phyloP scores from a whole-genome alignment of 192 early-diverging fungal species.

The Tieghemiomyces parasiticus region DNA sequence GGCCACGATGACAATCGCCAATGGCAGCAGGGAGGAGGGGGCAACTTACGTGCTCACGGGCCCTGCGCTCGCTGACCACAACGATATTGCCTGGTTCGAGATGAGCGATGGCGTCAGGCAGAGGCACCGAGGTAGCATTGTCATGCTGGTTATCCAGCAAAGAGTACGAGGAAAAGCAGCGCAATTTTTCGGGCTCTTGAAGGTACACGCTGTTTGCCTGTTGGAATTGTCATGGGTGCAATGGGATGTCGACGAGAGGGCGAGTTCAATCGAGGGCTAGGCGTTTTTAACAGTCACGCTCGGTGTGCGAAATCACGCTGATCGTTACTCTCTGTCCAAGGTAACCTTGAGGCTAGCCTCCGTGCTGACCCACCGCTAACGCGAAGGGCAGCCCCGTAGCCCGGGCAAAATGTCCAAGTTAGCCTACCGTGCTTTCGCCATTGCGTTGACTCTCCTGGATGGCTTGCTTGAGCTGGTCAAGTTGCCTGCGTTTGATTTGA shows the following conservation, averaged over 20 bases:
- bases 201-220: slow-evolving; percentile 4
- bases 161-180: slow-evolving; percentile 4
- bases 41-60: slow-evolving; percentile 15
- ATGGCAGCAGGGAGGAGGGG: too few species aligned
- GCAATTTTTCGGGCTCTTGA: neutral
- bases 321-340: too few species aligned
- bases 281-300: too few species aligned
- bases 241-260: too few species aligned
- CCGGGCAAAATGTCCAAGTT: too few species aligned
- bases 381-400: too few species aligned
- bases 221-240: too few species aligned
- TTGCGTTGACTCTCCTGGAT: neutral
- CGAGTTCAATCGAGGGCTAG: too few species aligned
- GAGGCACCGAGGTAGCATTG: neutral
- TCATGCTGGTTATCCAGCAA: neutral
- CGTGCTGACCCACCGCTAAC: too few species aligned
- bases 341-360: too few species aligned
- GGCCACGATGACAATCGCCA: too few species aligned
- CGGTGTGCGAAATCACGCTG: too few species aligned
- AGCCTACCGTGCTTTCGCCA: neutral
- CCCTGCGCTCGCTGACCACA: slow-evolving; percentile 24
- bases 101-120: neutral
- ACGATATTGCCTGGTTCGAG: slow-evolving; percentile 17
- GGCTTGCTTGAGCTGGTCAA: neutral
- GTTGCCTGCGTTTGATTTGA: neutral